Evolutionary conservation across 495 filamentous ascomycete genomes (phyloP).

Genomic region (Lentithecium fluviatile): DNA sequence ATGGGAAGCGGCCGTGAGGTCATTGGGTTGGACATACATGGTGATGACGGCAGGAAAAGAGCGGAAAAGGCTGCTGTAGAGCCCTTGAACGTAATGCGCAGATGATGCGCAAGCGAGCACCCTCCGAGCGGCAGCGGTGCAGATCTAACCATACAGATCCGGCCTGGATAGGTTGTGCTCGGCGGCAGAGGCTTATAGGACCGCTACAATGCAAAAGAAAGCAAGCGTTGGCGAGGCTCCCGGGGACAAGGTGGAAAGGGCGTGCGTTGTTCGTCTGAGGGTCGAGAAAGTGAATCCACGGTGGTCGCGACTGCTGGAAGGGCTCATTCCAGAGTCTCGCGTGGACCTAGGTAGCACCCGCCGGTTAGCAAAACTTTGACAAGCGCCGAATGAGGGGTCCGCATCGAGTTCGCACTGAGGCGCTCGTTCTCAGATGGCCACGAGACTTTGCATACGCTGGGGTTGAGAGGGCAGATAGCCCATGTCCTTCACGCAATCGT

Average conservation of each 20-base stretch:
- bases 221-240: slow-evolving; percentile 12
- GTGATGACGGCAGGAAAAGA: slow-evolving; percentile 24
- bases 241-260: slow-evolving; percentile 4
- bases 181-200: slow-evolving; percentile 28
- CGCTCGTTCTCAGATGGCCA: slow-evolving; percentile 22
- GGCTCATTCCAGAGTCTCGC: slow-evolving; percentile 24
- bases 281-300: slow-evolving; percentile 25
- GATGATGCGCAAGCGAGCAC: slow-evolving; percentile 20
- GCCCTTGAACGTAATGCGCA: slow-evolving; percentile 7
- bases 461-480: slow-evolving; percentile 9
- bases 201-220: slow-evolving; percentile 17
- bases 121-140: background rate
- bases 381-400: slow-evolving; percentile 25
- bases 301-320: slow-evolving; percentile 8
- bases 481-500: slow-evolving; percentile 14
- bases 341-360: slow-evolving; percentile 17
- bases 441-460: slow-evolving; percentile 29
- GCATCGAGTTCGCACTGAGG: slow-evolving; percentile 2
- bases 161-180: slow-evolving; percentile 12
- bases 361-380: slow-evolving; percentile 14
- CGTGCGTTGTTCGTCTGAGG: slow-evolving; percentile 19
- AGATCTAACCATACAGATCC: slow-evolving; percentile 26
- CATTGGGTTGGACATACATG: slow-evolving; percentile 36
- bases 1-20: slow-evolving; percentile 16
- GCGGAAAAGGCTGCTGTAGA: slow-evolving; percentile 8